phyloP scores from a whole-genome alignment of 495 filamentous ascomycete genomes.

The Articulospora tetracladia region DNA sequence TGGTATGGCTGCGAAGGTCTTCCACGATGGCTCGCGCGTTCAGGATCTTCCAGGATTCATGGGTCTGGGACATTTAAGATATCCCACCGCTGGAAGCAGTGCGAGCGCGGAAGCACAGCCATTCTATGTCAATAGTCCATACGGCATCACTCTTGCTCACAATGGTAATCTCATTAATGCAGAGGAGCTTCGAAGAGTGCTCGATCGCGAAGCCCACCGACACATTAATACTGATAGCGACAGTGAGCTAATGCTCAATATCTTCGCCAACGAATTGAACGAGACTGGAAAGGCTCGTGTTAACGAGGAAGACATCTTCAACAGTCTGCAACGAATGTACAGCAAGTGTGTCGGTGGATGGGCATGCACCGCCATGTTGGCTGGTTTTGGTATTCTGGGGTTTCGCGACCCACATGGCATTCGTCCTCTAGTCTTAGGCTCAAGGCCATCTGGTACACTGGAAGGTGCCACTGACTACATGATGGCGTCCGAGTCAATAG shows the following conservation, averaged over 20 bases:
- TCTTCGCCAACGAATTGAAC: constrained; percentile 90
- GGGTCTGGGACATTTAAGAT: constrained; percentile 86
- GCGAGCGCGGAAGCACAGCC: constrained; percentile 80
- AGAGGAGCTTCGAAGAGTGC: constrained; percentile 67
- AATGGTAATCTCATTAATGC: constrained; percentile 97
- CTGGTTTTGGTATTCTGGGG: constrained; percentile 86
- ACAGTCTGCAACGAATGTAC: constrained; percentile 70
- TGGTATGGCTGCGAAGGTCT: constrained; percentile 87
- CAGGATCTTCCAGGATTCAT: constrained; percentile 81
- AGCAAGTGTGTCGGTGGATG: constrained; percentile 76
- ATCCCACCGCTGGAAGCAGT: constrained; percentile 86
- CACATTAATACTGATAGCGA: constrained; percentile 98
- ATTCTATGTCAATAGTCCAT: constrained; percentile 92
- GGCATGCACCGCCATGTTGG: constrained; percentile 89
- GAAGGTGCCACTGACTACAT: constrained; percentile 82
- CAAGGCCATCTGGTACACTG: constrained; percentile 57
- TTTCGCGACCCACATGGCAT: constrained; percentile 92
- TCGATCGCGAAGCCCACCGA: constrained; percentile 86
- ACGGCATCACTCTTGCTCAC: constrained; percentile 63
- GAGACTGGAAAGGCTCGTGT: constrained; percentile 96
- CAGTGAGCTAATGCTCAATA: constrained; percentile 91
- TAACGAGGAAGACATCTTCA: constrained; percentile 87
- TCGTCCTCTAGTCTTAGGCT: constrained; percentile 81
- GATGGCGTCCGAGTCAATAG: constrained; percentile 96
- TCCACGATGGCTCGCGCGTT: constrained; percentile 71